Percentiles rank a stretch among this genome's conserved stretches.
Conservation (phyloP, 208 protist genomes). For the Trypanosoma cruzi region DNA sequence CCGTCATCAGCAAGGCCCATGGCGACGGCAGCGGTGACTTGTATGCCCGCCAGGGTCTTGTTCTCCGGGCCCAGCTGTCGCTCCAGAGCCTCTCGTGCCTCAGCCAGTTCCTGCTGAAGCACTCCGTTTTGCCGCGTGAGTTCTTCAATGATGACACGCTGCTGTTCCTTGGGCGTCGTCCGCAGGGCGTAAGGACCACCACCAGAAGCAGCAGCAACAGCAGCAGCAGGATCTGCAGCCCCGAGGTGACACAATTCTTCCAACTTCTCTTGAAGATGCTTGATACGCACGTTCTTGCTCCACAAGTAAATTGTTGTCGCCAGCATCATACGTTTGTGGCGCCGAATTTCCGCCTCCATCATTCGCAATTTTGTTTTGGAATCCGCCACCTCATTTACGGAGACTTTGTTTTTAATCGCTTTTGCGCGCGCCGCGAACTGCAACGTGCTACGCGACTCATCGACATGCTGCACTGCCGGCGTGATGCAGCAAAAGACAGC, state of each 20-base stretch:
- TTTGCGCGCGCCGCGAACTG: constrained; percentile 79
- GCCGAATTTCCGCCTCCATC: constrained; percentile 47
- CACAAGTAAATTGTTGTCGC: constrained; percentile 75
- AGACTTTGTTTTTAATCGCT: constrained; percentile 62
- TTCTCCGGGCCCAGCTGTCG: background rate
- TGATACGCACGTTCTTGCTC: constrained; percentile 58
- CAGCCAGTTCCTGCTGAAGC: constrained; percentile 36
- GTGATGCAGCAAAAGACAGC: constrained; percentile 82
- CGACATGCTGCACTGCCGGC: constrained; percentile 50
- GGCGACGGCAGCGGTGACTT: background rate
- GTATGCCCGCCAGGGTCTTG: background rate
- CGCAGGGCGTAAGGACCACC: background rate
- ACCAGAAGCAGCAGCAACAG: background rate
- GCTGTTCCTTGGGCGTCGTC: constrained; percentile 32
- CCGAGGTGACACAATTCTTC: constrained; percentile 23
- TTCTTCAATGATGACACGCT: constrained; percentile 62
- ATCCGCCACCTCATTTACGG: constrained; percentile 66
- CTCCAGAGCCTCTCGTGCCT: background rate
- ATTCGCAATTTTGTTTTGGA: constrained; percentile 48
- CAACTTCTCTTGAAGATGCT: constrained; percentile 39
- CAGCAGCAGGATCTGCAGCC: background rate
- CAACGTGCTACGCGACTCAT: constrained; percentile 82
- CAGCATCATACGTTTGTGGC: constrained; percentile 40
- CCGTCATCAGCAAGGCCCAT: constrained; percentile 28
- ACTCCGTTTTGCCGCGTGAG: constrained; percentile 53